These are phyloP conservation scores for Coemansia sp. DNA, from an alignment of 192 early-diverging fungal species.

Conservation along the genomic window DNA sequence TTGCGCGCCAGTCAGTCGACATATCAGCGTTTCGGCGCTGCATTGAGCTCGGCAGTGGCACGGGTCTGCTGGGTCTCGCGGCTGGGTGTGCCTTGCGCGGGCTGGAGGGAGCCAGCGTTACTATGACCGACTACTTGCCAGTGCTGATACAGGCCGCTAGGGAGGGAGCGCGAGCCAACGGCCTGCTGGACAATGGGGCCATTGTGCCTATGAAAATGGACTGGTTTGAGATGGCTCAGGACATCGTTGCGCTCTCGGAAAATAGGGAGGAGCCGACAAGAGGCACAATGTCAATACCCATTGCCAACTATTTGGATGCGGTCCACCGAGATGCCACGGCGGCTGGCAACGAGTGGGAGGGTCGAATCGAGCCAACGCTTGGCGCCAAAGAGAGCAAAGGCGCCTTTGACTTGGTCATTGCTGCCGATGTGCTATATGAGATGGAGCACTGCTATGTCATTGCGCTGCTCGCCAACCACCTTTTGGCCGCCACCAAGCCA, in stretches of 20 bases:
- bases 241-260: not conserved
- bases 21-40: not conserved
- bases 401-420: slow-evolving; percentile 17
- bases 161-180: slow-evolving; percentile 4
- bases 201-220: slow-evolving; percentile 4
- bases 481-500: slow-evolving; percentile 1
- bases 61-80: slow-evolving; percentile 15
- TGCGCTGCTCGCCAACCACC: slow-evolving; percentile 17
- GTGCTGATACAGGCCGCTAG: slow-evolving; percentile 11
- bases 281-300: not conserved
- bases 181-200: slow-evolving; percentile 2
- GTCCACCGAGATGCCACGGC: not conserved
- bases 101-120: not conserved
- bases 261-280: too few species aligned
- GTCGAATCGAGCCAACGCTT: not conserved
- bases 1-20: slow-evolving; percentile 9
- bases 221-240: slow-evolving; percentile 15
- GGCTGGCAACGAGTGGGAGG: not conserved
- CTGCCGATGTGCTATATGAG: slow-evolving; percentile 32
- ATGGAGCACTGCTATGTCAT: slow-evolving; percentile 19
- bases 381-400: not conserved
- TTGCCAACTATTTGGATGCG: slow-evolving; percentile 6
- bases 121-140: slow-evolving; percentile 26
- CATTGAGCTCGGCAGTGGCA: slow-evolving; percentile 22
- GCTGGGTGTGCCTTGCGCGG: not conserved